Evolutionary conservation across 495 filamentous ascomycete species (phyloP).

Genomic region (Hypoxylon rickii): DNA sequence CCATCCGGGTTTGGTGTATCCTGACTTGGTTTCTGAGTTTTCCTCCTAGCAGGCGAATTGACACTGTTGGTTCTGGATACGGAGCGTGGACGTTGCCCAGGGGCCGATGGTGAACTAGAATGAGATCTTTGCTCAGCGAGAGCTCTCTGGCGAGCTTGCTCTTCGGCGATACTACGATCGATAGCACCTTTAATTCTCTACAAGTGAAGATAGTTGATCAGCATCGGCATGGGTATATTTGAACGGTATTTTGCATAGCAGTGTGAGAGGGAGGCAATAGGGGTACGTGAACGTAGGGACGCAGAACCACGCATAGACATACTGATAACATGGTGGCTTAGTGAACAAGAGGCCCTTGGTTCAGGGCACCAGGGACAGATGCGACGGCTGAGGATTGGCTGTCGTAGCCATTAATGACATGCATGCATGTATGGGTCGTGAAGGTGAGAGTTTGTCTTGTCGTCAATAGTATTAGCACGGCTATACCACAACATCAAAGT

Average conservation of each 20-base stretch:
- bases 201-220: no score
- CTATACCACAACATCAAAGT: no score
- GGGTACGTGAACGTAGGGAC: no score
- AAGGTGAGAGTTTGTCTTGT: no score
- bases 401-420: conserved; percentile 23
- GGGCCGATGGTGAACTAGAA: conserved; percentile 50
- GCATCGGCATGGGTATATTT: no score
- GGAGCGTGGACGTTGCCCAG: conserved; percentile 55
- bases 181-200: conserved; percentile 86
- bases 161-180: conserved; percentile 84
- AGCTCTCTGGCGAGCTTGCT: conserved; percentile 76
- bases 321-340: conserved; percentile 56
- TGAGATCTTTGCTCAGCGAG: conserved; percentile 43
- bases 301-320: conserved; percentile 17
- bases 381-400: conserved; percentile 7
- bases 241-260: no score
- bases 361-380: conserved; percentile 5
- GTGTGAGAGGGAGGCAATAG: no score
- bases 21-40: conserved; percentile 55
- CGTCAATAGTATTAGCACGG: no score
- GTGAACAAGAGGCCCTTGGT: conserved; percentile 14
- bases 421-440: no score
- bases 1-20: conserved; percentile 50
- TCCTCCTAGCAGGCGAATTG: conserved; percentile 28
- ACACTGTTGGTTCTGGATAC: conserved; percentile 59